Evolutionary conservation across 2,329 filamentous ascomycete species (phyloP).

Genomic region (Trichoderma endophyticum): DNA sequence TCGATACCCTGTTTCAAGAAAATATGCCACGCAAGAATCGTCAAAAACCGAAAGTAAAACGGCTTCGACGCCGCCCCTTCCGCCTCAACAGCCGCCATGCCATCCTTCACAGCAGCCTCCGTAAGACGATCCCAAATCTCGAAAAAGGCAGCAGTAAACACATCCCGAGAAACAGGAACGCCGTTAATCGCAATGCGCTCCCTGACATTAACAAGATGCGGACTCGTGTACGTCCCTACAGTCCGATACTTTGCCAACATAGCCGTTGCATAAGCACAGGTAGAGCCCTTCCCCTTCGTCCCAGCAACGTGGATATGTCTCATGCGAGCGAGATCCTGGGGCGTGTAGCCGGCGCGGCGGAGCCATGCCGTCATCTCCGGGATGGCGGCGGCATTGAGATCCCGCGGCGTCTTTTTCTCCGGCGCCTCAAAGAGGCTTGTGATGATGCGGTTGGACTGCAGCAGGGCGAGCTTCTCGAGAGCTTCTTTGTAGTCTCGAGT

Average conservation of each 20-base stretch:
- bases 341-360: constrained; percentile 68
- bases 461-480: constrained; percentile 67
- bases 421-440: constrained; percentile 45
- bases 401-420: constrained; percentile 40
- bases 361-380: constrained; percentile 82
- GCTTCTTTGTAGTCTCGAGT: constrained; percentile 59
- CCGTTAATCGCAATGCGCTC: constrained; percentile 84
- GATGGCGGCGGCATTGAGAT: constrained; percentile 69
- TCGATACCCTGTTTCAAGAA: constrained; percentile 75
- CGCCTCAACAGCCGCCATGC: constrained; percentile 39
- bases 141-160: constrained; percentile 77
- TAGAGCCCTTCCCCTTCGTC: constrained; percentile 92
- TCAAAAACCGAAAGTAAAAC: constrained; percentile 89
- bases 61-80: constrained; percentile 67
- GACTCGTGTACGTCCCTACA: constrained; percentile 80
- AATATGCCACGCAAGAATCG: constrained; percentile 80
- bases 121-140: constrained; percentile 71
- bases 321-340: constrained; percentile 41
- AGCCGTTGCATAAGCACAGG: constrained; percentile 76
- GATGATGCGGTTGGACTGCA: constrained; percentile 76
- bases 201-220: constrained; percentile 77
- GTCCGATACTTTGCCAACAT: constrained; percentile 57
- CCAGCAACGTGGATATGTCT: constrained; percentile 78
- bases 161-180: constrained; percentile 60
- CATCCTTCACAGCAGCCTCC: constrained; percentile 35